Base-by-base conservation (phyloP, 108 stramenopile genomes). In the Skeletonema potamos region DNA sequence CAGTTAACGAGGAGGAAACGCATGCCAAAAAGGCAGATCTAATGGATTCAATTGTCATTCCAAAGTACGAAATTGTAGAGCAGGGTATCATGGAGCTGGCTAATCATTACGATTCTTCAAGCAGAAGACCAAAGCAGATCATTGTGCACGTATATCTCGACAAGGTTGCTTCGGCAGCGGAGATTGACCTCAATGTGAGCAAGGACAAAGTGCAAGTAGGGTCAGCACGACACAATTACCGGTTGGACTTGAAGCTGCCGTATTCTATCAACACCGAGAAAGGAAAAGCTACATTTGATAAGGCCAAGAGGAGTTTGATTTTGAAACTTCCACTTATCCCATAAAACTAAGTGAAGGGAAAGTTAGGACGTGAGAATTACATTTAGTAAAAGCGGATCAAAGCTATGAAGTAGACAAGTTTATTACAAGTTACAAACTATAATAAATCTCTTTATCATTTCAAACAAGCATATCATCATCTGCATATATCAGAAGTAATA, bases 41-140 rank as follows among this genome's bases (percentile, higher is more conserved):
- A 27, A 11, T 10, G 0, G 17, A 27, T 11, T 11, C 0, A 57
- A 12, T 57, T 3, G n/a, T 57, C 4, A 32, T 71, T 60, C 77
- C 77, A 54, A 65, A 65, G 36, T 66, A 71, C 34, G 60, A 78
- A 30, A 66, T 78, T 10, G 70, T 78, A 11, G 77, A 78, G 29
- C 77, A 64, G 43, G 70, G 77, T 13, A 39, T 59, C 27, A 61
- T 78, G 43, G 77, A 71, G 28, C 54, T 71, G 12, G 68, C 70
- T 1, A 64, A 78, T 20, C 77, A 78, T 28, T 55, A 69, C 1
- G 18, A 20, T 22, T 48, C 24, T 22, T 48, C 24, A 27, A 39
- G 58, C 46, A 36, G 46, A 48, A 43, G 48, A 39, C 77, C 77
- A 17, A 71, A 61, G 37, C 62, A 60, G 11, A 57, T 78, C 22